Base-by-base conservation (phyloP, 2,329 filamentous ascomycete genomes). In the Fusarium sp. region DNA sequence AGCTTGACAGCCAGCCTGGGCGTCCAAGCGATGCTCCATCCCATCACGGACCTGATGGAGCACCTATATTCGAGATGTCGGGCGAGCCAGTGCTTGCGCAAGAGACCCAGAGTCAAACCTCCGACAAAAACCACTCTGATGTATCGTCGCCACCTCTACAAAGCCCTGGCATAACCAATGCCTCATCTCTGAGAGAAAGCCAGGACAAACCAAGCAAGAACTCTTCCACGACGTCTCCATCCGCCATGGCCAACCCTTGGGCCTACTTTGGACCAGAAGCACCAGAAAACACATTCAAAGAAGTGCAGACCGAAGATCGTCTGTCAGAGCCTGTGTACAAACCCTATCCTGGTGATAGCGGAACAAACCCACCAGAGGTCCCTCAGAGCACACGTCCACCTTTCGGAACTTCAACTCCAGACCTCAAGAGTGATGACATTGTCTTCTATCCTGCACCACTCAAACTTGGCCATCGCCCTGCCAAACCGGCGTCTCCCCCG, bases 61-160 rank as follows among this genome's bases (percentile, higher is more conserved):
- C 59, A 37, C 66, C 72, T 43, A 61, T 76, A 53, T 80, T 78
- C 45, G 79, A 80, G 58, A 78, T 80, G 77, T 42, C 74, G 8
- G 75, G 70, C 63, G 78, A 80, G 49, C 62, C 76, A 30, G 54
- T 58, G 50, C 54, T 58, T 18, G 50, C 62, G 41, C 42, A 28
- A 28, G 53, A 57, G 12, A 26, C 23, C 11, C 49, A 28, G 34
- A 41, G 23, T 25, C 58, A 44, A 18, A 46, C 49, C 23, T 53
- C 59, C 23, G 56, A 25, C 19, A 48, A 48, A 23, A 28, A 49
- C 9, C 51, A 59, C 30, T 41, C 57, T 25, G 75, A 77, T 39
- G 75, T 76, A 19, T 78, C 77, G 76, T 75, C 75, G 8, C 77
- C 76, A 48, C 74, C 77, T 52, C 68, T 76, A 43, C 76, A 77